These are phyloP conservation scores for Fusarium praegraminearum DNA, from an alignment of 2,329 filamentous ascomycete species.

Conservation along the genomic window DNA sequence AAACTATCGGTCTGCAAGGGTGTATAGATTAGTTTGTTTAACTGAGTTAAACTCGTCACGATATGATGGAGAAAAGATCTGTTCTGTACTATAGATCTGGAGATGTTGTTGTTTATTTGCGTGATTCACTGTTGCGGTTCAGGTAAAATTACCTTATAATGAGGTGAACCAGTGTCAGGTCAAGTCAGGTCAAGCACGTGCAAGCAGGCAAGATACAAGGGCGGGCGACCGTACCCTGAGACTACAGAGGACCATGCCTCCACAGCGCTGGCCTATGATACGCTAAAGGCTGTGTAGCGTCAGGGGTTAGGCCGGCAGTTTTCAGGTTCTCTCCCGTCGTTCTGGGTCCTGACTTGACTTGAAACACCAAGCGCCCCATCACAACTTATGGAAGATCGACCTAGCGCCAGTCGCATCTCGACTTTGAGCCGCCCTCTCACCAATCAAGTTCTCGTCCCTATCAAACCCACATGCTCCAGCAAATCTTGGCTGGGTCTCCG, in stretches of 20 bases:
- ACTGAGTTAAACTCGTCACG: slow-evolving; percentile 17
- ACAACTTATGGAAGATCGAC: slow-evolving; percentile 35
- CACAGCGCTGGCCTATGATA: slow-evolving; percentile 11
- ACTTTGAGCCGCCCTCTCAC: slow-evolving; percentile 26
- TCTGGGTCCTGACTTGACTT: slow-evolving; percentile 31
- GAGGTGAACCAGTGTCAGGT: slow-evolving; percentile 33
- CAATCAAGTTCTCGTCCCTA: slow-evolving; percentile 35
- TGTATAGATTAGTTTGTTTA: neutral
- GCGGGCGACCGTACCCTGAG: slow-evolving; percentile 24
- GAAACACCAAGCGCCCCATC: slow-evolving; percentile 48
- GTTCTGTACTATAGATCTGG: slow-evolving; percentile 18
- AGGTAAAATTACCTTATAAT: slow-evolving; percentile 11
- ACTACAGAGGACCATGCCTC: neutral
- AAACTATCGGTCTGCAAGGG: slow-evolving; percentile 36
- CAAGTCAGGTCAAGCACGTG: slow-evolving; percentile 38
- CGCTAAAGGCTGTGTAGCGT: slow-evolving; percentile 23
- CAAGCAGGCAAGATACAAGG: slow-evolving; percentile 20
- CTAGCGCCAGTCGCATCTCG: slow-evolving; percentile 45
- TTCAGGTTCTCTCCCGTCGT: slow-evolving; percentile 21
- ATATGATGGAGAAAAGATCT: neutral
- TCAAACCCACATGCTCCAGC: slow-evolving; percentile 37
- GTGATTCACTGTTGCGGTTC: slow-evolving; percentile 5
- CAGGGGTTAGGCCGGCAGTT: slow-evolving; percentile 33
- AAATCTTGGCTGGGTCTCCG: slow-evolving; percentile 21
- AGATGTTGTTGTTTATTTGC: neutral